phyloP scores from a whole-genome alignment of 768 basidiomycete genomes.

The Pulveroboletus sp. region DNA sequence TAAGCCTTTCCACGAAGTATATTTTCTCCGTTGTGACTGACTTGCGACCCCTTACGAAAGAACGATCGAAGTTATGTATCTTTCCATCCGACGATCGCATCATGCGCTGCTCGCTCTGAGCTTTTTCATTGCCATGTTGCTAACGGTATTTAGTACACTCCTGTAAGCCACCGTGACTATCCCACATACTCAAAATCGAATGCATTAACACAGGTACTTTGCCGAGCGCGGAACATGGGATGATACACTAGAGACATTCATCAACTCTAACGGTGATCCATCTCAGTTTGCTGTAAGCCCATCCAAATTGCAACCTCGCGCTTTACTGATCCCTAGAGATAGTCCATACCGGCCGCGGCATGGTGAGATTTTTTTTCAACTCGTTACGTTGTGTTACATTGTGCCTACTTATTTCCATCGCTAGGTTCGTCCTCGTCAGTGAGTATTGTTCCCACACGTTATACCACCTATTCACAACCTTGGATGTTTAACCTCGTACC shows the following conservation, averaged over 20 bases:
- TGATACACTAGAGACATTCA: slow-evolving; percentile 69
- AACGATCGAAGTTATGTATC: slow-evolving; percentile 91
- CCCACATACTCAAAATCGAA: neutral
- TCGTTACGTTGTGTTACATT: neutral
- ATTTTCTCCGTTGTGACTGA: neutral
- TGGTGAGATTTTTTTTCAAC: slow-evolving; percentile 49
- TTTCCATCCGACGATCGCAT: slow-evolving; percentile 80
- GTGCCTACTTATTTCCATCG: neutral
- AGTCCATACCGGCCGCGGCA: slow-evolving; percentile 72
- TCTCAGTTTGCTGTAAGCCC: slow-evolving; percentile 67
- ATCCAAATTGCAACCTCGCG: neutral
- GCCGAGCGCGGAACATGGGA: slow-evolving; percentile 92
- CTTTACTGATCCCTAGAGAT: neutral
- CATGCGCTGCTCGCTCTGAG: slow-evolving; percentile 84
- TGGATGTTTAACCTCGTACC: too few species aligned
- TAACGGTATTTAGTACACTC: slow-evolving; percentile 85
- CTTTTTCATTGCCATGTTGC: slow-evolving; percentile 86
- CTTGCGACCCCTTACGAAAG: slow-evolving; percentile 32
- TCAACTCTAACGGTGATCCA: slow-evolving; percentile 83
- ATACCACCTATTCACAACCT: neutral
- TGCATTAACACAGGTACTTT: slow-evolving; percentile 59
- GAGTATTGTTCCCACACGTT: slow-evolving; percentile 32
- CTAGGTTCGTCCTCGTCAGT: slow-evolving; percentile 77
- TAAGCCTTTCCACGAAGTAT: slow-evolving; percentile 36
- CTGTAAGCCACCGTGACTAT: slow-evolving; percentile 44